Evolutionary conservation across 148 eudicot species (phyloP).

Genomic region (Selenicereus undatus): DNA sequence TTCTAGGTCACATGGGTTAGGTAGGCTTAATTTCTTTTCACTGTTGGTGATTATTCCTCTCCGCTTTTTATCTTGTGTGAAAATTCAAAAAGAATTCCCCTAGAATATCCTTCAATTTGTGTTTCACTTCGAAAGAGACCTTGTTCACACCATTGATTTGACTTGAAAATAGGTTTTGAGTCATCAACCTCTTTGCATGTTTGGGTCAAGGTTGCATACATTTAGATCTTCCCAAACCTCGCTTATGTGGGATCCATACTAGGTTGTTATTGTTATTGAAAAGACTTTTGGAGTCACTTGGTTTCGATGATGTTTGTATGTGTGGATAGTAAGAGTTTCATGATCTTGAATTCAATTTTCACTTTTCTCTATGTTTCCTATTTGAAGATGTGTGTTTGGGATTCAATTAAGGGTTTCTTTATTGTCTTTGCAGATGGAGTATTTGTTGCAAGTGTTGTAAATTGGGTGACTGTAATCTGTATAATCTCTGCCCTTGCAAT

Average conservation of each 20-base stretch:
- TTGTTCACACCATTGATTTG: background rate
- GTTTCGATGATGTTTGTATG: background rate
- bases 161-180: background rate
- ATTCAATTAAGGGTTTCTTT: background rate
- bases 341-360: background rate
- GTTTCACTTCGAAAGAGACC: background rate
- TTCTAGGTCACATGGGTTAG: slow-evolving; percentile 5
- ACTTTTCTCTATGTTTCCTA: background rate
- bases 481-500: background rate
- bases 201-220: background rate
- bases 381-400: background rate
- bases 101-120: slow-evolving; percentile 1
- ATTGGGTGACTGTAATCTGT: slow-evolving; percentile 8
- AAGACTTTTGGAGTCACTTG: background rate
- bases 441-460: slow-evolving; percentile 11
- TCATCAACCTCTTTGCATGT: background rate
- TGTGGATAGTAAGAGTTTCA: background rate
- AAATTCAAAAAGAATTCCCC: background rate
- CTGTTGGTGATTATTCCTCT: background rate
- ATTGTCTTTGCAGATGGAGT: slow-evolving; percentile 16
- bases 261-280: background rate
- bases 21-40: background rate
- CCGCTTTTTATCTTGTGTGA: background rate
- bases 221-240: background rate
- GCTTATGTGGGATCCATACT: background rate